A percentile compares a stretch with the other conserved stretches of the same genome.
Evolutionary conservation across 495 filamentous ascomycete genomes (phyloP).

Genomic region (Aspergillus carlsbadensis): DNA sequence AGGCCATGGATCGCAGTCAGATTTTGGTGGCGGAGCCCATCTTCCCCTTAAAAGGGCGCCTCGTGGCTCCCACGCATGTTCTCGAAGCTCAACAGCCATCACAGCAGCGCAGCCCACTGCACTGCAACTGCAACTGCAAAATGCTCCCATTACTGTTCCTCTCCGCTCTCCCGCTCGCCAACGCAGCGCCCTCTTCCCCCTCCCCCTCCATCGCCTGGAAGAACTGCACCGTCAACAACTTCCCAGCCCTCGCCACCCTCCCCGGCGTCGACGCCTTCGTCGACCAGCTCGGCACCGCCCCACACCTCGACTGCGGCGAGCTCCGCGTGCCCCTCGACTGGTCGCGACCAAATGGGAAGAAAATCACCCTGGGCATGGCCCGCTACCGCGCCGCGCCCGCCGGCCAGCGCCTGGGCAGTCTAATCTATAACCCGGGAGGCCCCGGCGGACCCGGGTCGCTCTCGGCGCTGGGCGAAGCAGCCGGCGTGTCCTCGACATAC

Average conservation of each 20-base stretch:
- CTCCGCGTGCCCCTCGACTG: conserved; percentile 15
- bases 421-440: conserved; percentile 41
- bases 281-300: not conserved
- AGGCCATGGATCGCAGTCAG: no score
- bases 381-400: conserved; percentile 13
- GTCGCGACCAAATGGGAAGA: conserved; percentile 2
- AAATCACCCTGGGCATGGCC: conserved; percentile 10
- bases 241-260: not conserved
- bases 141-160: not conserved
- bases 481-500: not conserved
- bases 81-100: no score
- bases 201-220: not conserved
- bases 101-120: not conserved
- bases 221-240: not conserved
- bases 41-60: no score
- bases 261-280: not conserved
- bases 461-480: not conserved
- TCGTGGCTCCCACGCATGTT: no score
- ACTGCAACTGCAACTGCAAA: not conserved
- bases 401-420: conserved; percentile 28
- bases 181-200: not conserved
- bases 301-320: conserved; percentile 7
- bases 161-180: not conserved
- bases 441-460: conserved; percentile 28
- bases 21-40: not conserved